phyloP scores from a whole-genome alignment of 2,329 filamentous ascomycete genomes.

The Colletotrichum trifolii region DNA sequence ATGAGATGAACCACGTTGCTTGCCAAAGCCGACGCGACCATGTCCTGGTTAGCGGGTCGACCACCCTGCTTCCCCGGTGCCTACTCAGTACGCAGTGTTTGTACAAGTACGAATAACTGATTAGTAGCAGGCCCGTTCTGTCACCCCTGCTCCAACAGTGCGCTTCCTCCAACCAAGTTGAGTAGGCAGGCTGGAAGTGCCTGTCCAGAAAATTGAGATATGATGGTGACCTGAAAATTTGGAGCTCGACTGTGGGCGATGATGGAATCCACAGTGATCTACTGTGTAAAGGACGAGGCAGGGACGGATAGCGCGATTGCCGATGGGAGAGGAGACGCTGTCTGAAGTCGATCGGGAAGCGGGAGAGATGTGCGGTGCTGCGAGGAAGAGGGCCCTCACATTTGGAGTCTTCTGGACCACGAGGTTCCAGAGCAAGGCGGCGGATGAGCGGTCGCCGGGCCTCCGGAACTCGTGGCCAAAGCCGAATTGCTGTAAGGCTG shows the following conservation, averaged over 20 bases:
- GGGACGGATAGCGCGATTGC: slow-evolving; percentile 17
- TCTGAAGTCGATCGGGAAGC: slow-evolving; percentile 16
- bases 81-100: neutral
- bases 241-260: slow-evolving; percentile 11
- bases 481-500: slow-evolving; percentile 19
- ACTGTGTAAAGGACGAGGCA: neutral
- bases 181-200: slow-evolving; percentile 8
- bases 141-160: slow-evolving; percentile 18
- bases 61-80: slow-evolving; percentile 34
- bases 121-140: slow-evolving; percentile 24
- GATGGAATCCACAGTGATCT: slow-evolving; percentile 7
- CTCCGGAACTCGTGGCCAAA: neutral
- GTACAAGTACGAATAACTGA: no score
- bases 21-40: slow-evolving; percentile 27
- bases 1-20: slow-evolving; percentile 22
- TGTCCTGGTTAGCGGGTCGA: slow-evolving; percentile 32
- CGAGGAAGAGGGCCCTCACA: no score
- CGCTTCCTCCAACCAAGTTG: slow-evolving; percentile 26
- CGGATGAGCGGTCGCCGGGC: neutral
- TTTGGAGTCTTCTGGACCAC: no score
- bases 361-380: neutral
- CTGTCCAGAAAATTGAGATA: slow-evolving; percentile 29
- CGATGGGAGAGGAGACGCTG: slow-evolving; percentile 9
- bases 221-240: slow-evolving; percentile 27
- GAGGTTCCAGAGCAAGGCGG: no score